Evolutionary conservation across 768 basidiomycete species (phyloP).

Genomic region (Xerocomellus chrysenteron): DNA sequence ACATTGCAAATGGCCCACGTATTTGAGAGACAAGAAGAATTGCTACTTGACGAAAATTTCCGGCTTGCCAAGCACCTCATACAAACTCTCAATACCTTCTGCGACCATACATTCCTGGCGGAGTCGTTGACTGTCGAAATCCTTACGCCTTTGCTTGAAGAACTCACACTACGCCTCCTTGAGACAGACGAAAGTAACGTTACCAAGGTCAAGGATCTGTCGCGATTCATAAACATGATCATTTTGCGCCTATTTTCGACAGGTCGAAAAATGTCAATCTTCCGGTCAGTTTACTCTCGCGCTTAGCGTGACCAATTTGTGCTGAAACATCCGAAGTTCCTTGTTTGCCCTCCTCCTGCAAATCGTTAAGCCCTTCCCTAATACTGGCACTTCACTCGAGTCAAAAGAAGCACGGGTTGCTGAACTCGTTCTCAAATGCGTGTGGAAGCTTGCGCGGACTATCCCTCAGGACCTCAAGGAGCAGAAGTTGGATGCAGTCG

Average conservation of each 20-base stretch:
- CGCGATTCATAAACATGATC: constrained; percentile 98
- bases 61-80: constrained; percentile 96
- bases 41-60: constrained; percentile 78
- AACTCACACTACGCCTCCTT: constrained; percentile 85
- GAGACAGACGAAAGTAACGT: constrained; percentile 89
- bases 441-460: constrained; percentile 96
- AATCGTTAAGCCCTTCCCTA: constrained; percentile 82
- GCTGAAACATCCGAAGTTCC: constrained; percentile 29
- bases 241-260: constrained; percentile 91
- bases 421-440: constrained; percentile 91
- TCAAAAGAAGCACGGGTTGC: constrained; percentile 87
- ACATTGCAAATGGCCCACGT: constrained; percentile 89
- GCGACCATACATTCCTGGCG: constrained; percentile 85
- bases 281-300: constrained; percentile 57
- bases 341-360: constrained; percentile 81
- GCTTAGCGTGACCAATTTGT: not conserved
- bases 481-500: constrained; percentile 77
- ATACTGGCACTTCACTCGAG: constrained; percentile 65
- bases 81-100: constrained; percentile 92
- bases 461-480: constrained; percentile 90
- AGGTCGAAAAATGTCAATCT: constrained; percentile 85
- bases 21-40: constrained; percentile 78
- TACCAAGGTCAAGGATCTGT: constrained; percentile 87
- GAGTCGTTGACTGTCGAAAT: constrained; percentile 85
- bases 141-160: constrained; percentile 83